Conservation (phyloP, 2,329 filamentous ascomycete genomes). For the Aspergillus nomiae region DNA sequence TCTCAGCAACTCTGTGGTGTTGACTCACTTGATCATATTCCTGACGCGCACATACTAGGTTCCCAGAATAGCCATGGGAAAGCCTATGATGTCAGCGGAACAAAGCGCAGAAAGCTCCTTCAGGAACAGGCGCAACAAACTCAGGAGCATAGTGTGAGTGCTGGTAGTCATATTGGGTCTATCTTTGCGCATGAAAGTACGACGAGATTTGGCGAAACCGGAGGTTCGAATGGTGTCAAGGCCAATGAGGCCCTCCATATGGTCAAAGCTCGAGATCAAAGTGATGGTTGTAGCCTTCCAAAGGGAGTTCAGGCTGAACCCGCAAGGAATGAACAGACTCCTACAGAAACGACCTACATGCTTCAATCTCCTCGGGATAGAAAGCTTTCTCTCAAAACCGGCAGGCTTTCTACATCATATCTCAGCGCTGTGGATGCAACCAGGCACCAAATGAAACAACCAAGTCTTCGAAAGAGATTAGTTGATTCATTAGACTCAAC, state of each 20-base stretch:
- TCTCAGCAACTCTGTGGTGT: not conserved
- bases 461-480: conserved; percentile 32
- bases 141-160: not conserved
- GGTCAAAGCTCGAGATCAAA: not conserved
- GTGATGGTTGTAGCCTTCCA: not conserved
- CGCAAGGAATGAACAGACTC: not conserved
- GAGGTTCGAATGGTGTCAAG: not conserved
- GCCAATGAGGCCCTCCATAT: not conserved
- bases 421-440: not conserved
- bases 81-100: conserved; percentile 6
- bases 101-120: conserved; percentile 15
- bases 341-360: not conserved
- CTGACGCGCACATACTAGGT: not conserved
- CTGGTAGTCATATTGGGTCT: not conserved
- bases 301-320: not conserved
- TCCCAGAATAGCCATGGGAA: not conserved
- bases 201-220: too few species aligned
- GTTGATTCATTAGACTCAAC: conserved; percentile 35
- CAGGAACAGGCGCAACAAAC: not conserved
- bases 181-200: not conserved
- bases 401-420: not conserved
- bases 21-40: not conserved
- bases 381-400: not conserved
- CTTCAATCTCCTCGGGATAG: not conserved
- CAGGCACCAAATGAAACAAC: not conserved